Conservation (phyloP, 2,329 filamentous ascomycete genomes). For the Sclerotinia sclerotiorum region DNA sequence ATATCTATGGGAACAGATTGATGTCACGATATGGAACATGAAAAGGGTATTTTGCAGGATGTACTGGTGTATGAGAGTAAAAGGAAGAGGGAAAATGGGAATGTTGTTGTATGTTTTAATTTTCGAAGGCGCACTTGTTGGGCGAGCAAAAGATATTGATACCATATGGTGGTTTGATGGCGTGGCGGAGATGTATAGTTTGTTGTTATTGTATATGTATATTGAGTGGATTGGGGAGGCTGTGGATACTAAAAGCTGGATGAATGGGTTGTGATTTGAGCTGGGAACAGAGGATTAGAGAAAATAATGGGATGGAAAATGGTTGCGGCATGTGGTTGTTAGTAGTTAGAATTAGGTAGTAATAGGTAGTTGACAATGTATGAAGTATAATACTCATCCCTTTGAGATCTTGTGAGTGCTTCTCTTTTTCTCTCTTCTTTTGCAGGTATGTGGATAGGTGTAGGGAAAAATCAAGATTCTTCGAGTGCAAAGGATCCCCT, state of each 20-base stretch:
- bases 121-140: not conserved
- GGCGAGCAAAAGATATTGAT: slow-evolving; percentile 2
- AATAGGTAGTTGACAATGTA: not conserved
- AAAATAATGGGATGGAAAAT: not conserved
- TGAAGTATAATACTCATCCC: not conserved
- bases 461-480: no score
- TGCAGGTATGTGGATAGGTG: no score
- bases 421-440: not conserved
- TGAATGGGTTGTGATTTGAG: no score
- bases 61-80: not conserved
- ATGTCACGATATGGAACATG: not conserved
- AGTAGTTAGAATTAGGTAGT: not conserved
- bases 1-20: not conserved
- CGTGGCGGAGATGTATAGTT: not conserved
- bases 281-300: not conserved
- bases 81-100: not conserved
- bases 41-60: not conserved
- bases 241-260: not conserved
- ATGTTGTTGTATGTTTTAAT: not conserved
- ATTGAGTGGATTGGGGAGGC: not conserved
- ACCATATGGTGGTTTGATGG: not conserved
- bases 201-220: not conserved
- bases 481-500: no score
- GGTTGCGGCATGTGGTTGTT: not conserved
- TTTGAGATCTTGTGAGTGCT: no score